phyloP scores from a whole-genome alignment of 345 rosid genomes.

The Brassica nigra region DNA sequence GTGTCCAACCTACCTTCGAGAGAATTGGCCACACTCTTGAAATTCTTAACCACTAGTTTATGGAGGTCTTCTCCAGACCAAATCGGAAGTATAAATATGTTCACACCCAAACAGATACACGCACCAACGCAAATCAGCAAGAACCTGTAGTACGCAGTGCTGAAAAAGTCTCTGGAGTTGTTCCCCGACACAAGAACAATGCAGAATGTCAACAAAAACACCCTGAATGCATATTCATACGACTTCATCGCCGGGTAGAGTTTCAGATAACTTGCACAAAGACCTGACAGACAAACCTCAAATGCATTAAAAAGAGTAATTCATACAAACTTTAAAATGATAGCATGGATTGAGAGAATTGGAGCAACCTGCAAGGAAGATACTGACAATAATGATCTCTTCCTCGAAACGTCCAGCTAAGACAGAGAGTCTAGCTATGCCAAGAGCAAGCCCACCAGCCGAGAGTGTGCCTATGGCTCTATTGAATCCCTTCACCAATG shows the following conservation, averaged over 20 bases:
- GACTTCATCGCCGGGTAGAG: not conserved
- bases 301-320: not conserved
- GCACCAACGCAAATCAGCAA: conserved; percentile 52
- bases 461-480: conserved; percentile 85
- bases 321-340: not conserved
- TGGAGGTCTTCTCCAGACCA: conserved; percentile 96
- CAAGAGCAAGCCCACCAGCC: conserved; percentile 84
- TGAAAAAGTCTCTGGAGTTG: not conserved
- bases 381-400: conserved; percentile 55
- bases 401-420: conserved; percentile 58
- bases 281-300: not conserved
- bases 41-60: conserved; percentile 82
- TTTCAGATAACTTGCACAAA: not conserved
- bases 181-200: not conserved
- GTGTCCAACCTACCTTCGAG: conserved; percentile 58
- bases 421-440: conserved; percentile 65
- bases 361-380: conserved; percentile 72
- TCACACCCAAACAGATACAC: conserved; percentile 57
- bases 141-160: not conserved
- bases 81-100: conserved; percentile 69
- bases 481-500: conserved; percentile 83
- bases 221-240: not conserved
- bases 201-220: not conserved
- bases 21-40: conserved; percentile 75
- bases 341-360: not conserved